phyloP scores from a whole-genome alignment of 306 rosid genomes.

The Morella rubra region DNA sequence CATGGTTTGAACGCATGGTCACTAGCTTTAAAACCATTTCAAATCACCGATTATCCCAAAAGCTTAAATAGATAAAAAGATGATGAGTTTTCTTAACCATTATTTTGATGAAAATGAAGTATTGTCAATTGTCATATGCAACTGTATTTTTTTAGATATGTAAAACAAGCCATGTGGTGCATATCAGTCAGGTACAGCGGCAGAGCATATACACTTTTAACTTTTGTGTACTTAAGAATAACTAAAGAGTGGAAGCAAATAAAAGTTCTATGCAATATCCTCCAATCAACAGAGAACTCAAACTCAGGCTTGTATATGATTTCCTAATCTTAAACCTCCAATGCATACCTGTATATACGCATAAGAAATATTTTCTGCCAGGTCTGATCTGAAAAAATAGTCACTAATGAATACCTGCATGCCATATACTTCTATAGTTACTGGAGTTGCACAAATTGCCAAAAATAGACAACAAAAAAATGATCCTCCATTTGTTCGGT shows the following conservation, averaged over 20 bases:
- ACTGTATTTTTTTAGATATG: background rate
- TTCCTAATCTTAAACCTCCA: slow-evolving; percentile 1
- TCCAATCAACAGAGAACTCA: slow-evolving; percentile 15
- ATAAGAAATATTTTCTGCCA: slow-evolving; percentile 64
- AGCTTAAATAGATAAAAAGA: no score
- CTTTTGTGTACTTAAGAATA: slow-evolving; percentile 4
- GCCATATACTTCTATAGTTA: slow-evolving; percentile 25
- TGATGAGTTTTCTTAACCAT: no score
- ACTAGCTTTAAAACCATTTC: no score
- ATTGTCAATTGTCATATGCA: background rate
- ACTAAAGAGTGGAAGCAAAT: slow-evolving; percentile 5
- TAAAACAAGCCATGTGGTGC: background rate
- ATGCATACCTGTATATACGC: slow-evolving; percentile 75
- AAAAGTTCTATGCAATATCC: slow-evolving; percentile 10
- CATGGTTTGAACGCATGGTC: no score
- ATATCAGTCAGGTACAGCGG: background rate
- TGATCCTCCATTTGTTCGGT: slow-evolving; percentile 15
- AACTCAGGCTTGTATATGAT: background rate
- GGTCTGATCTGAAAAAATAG: slow-evolving; percentile 81
- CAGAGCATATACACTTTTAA: background rate
- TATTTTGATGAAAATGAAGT: no score
- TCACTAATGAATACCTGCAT: slow-evolving; percentile 76
- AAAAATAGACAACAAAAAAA: background rate
- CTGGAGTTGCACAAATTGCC: slow-evolving; percentile 13
- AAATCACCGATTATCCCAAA: no score